Percentiles rank a stretch among this genome's conserved stretches.
These are phyloP conservation scores for Geotrichum citri-aurantii DNA, from an alignment of 1,139 yeast species.

Conservation along the genomic window DNA sequence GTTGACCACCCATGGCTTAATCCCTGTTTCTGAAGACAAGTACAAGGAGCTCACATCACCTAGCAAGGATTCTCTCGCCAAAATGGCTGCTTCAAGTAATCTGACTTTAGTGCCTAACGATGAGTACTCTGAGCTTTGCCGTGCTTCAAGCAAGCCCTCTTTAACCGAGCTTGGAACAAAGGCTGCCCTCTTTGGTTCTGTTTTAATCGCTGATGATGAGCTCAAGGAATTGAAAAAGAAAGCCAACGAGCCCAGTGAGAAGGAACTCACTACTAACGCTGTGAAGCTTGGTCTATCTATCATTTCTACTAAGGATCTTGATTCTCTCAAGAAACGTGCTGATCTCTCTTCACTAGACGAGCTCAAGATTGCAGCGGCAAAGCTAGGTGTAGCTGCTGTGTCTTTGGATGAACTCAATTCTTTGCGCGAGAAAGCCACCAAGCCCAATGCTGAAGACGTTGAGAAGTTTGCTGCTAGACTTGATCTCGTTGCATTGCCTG, in stretches of 20 bases:
- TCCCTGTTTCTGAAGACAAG: slow-evolving; percentile 28
- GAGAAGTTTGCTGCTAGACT: slow-evolving; percentile 20
- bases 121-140: slow-evolving; percentile 23
- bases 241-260: slow-evolving; percentile 30
- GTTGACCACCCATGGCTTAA: slow-evolving; percentile 8
- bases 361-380: slow-evolving; percentile 30
- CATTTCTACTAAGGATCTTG: slow-evolving; percentile 20
- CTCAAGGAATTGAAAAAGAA: slow-evolving; percentile 19
- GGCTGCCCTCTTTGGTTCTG: slow-evolving; percentile 39
- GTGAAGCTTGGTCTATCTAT: slow-evolving; percentile 38
- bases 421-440: slow-evolving; percentile 24
- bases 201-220: slow-evolving; percentile 34
- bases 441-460: slow-evolving; percentile 23
- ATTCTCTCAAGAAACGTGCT: slow-evolving; percentile 11
- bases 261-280: slow-evolving; percentile 21
- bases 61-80: not conserved
- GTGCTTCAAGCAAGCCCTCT: slow-evolving; percentile 11
- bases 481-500: slow-evolving; percentile 27
- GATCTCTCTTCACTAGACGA: slow-evolving; percentile 19
- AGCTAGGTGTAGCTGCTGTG: slow-evolving; percentile 20
- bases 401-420: slow-evolving; percentile 12
- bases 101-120: slow-evolving; percentile 36
- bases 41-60: slow-evolving; percentile 22
- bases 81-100: slow-evolving; percentile 27
- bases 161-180: slow-evolving; percentile 8